Conservation (phyloP, 495 filamentous ascomycete species). For the Cercophora samala region DNA sequence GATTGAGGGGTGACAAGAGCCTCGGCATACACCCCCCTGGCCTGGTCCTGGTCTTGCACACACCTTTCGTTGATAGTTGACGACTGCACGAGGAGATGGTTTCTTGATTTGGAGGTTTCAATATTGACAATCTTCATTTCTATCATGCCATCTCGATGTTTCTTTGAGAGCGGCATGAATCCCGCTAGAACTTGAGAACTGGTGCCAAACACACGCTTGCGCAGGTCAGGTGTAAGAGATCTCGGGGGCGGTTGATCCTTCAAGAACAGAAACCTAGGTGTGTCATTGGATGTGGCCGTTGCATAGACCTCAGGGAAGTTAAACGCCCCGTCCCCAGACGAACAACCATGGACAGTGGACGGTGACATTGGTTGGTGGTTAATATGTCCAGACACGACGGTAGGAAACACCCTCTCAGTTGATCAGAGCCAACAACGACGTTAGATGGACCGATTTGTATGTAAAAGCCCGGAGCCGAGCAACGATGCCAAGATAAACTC, state of each 20-base stretch:
- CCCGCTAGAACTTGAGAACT: background rate
- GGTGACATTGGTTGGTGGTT: background rate
- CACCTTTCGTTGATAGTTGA: background rate
- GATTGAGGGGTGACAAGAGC: slow-evolving; percentile 7
- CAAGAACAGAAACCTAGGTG: background rate
- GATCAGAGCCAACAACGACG: background rate
- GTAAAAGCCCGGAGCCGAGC: background rate
- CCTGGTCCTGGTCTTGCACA: background rate
- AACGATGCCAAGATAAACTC: background rate
- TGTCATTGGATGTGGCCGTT: background rate
- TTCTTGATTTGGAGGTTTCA: background rate
- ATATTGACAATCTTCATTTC: background rate
- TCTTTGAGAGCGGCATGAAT: background rate
- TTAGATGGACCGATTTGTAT: background rate
- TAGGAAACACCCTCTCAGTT: background rate
- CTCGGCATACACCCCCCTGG: slow-evolving; percentile 14
- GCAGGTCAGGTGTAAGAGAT: background rate
- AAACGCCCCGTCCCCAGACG: background rate
- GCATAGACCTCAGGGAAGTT: background rate
- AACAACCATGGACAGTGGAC: background rate
- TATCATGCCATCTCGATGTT: background rate
- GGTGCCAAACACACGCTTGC: background rate
- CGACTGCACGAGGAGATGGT: background rate
- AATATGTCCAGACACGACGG: background rate
- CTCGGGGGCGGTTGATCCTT: background rate